These are phyloP conservation scores for Melaleuca alternifolia DNA, from an alignment of 345 rosid genomes.

Conservation along the genomic window DNA sequence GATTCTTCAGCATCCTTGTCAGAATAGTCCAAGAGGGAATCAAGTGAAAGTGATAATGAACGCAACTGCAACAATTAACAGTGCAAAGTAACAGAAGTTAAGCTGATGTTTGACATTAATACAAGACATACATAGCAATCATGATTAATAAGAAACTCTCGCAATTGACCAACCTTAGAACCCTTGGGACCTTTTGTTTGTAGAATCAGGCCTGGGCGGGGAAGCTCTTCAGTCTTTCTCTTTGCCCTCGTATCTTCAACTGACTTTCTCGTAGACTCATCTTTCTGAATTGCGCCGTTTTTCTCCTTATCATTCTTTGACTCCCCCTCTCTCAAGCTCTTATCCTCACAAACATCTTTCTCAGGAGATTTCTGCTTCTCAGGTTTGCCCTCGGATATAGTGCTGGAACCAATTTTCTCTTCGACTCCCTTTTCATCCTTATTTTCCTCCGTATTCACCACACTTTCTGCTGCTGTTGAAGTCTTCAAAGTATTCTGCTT, in stretches of 20 bases:
- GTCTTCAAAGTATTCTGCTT: constrained; percentile 23
- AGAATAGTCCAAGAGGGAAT: constrained; percentile 86
- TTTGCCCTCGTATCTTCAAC: constrained; percentile 54
- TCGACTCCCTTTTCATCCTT: constrained; percentile 30
- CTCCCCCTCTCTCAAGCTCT: constrained; percentile 24
- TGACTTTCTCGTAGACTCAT: constrained; percentile 26
- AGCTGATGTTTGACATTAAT: not conserved
- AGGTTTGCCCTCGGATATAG: constrained; percentile 15
- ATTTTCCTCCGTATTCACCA: constrained; percentile 30
- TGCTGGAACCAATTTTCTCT: constrained; percentile 2
- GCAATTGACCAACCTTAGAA: constrained; percentile 47
- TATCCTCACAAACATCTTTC: constrained; percentile 23
- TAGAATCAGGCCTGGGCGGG: constrained; percentile 77
- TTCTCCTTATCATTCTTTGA: constrained; percentile 33
- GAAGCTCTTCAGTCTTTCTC: constrained; percentile 65
- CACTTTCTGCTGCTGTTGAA: constrained; percentile 22
- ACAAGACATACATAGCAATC: not conserved
- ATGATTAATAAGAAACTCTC: not conserved
- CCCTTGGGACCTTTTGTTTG: constrained; percentile 52
- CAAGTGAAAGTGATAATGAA: constrained; percentile 75
- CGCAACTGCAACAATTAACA: constrained; percentile 38
- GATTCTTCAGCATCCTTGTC: constrained; percentile 87
- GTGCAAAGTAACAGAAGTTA: not conserved
- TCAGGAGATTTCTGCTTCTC: constrained; percentile 27
- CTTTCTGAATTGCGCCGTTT: constrained; percentile 37